Evolutionary conservation across 2,329 filamentous ascomycete species (phyloP), one percentile per base, ranked within the genome.

Genomic region (Fusarium cicatricum): DNA sequence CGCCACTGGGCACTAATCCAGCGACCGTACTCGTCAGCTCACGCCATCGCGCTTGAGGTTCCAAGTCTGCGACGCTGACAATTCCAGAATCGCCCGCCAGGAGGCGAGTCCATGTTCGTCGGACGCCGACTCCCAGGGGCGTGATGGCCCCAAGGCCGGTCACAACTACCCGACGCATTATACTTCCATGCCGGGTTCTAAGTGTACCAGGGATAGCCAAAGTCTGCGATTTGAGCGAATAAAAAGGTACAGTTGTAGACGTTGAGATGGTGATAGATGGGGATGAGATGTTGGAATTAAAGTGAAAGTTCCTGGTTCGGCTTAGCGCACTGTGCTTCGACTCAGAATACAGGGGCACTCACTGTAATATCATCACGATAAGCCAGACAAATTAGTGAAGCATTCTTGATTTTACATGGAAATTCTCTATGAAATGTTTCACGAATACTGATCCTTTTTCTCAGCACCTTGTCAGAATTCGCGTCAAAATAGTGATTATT

Each of bases 1-100:
- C 60, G 6, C 71, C 71, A 38, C 69, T 73, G 1, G 94, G 92
- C 1, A 99, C 90, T 15, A 95, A 72, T 2, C 90, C 95, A 37
- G 93, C 94, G 45, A 98, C 87, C 48, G 88, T 91, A 73, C 91
- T 95, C 11, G 94, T 92, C 36, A 97, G 79, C 37, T 87, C 84
- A 9, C 80, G 80, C 82, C 93, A 97, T 62, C 74, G 73, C 23
- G 70, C 79, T 74, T 59, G 80, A 59, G 76, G 87, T 56, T 81
- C 84, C 46, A 85, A 81, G 53, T 84, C 74, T 52, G 82, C 83
- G 46, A 95, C 83, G 66, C 90, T 94, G 53, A 87, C 82, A 67
- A 99, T 86, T 61, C 93, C 95, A 58, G 89, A 92, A 33, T 93
- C 82, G 38, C 91, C 87, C 36, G 90, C 86, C 26, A 98, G 74